A percentile compares a stretch with the other conserved stretches of the same genome.
These are phyloP conservation scores for Blastobotrys americana DNA, from an alignment of 805 yeast species.

Conservation along the genomic window DNA sequence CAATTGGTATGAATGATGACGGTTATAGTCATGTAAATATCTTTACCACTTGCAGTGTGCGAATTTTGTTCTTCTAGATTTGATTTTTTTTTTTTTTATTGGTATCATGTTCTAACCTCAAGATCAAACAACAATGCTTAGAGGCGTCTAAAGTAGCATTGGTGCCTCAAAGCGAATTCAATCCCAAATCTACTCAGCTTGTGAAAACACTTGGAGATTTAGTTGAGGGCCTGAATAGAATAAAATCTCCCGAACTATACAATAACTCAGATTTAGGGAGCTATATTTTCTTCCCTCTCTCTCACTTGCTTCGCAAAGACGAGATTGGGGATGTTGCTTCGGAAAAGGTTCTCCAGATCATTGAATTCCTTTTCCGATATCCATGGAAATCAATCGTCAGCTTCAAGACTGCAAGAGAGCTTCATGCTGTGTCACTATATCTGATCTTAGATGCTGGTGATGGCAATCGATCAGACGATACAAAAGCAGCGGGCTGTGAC, in stretches of 20 bases:
- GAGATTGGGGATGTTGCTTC: constrained; percentile 40
- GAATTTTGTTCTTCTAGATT: too few relatives aligned
- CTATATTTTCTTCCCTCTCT: constrained; percentile 55
- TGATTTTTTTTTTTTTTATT: too few relatives aligned
- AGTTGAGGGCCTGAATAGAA: constrained; percentile 9
- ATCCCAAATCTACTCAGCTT: constrained; percentile 10
- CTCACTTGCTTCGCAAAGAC: constrained; percentile 44
- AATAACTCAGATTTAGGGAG: constrained; percentile 40
- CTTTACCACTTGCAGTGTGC: too few relatives aligned
- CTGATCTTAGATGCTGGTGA: constrained; percentile 14
- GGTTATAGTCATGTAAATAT: too few relatives aligned
- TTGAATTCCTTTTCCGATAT: constrained; percentile 37
- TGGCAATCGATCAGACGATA: constrained; percentile 16
- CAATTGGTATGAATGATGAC: too few relatives aligned
- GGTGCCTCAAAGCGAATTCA: neutral
- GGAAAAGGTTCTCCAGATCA: constrained; percentile 40
- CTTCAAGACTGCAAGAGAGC: constrained; percentile 21
- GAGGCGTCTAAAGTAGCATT: constrained; percentile 7
- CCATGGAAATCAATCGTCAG: constrained; percentile 37
- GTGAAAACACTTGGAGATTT: constrained; percentile 16
- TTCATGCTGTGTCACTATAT: constrained; percentile 22
- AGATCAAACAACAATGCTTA: constrained; percentile 10
- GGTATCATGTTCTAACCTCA: too few relatives aligned
- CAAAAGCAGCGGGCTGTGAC: constrained; percentile 24
- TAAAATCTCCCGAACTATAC: constrained; percentile 6